phyloP scores from a whole-genome alignment of 2,329 filamentous ascomycete genomes.

The Xylaria sp. region DNA sequence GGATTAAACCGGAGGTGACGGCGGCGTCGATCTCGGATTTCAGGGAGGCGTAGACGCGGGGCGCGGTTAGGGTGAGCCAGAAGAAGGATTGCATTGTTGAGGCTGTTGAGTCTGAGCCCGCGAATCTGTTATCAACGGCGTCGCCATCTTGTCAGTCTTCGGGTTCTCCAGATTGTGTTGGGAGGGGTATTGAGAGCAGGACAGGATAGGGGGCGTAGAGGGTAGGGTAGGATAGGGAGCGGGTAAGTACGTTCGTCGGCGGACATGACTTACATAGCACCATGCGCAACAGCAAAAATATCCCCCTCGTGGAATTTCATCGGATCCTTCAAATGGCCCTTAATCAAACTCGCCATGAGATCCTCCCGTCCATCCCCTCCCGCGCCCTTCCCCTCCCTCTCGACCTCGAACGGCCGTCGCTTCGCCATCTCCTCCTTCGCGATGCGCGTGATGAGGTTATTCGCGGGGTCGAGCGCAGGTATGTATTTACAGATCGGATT shows the following conservation, averaged over 20 bases:
- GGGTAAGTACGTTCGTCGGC: background rate
- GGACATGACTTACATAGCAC: slow-evolving; percentile 60
- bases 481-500: slow-evolving; percentile 59
- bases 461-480: slow-evolving; percentile 57
- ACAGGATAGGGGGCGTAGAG: background rate
- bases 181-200: too few species aligned
- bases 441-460: slow-evolving; percentile 63
- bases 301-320: slow-evolving; percentile 61
- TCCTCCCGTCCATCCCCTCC: slow-evolving; percentile 60
- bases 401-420: slow-evolving; percentile 59
- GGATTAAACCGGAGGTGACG: slow-evolving; percentile 51
- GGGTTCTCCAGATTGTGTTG: too few species aligned
- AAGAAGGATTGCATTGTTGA: slow-evolving; percentile 69
- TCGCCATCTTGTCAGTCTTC: too few species aligned
- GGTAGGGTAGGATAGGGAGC: background rate
- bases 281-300: slow-evolving; percentile 67
- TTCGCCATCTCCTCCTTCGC: slow-evolving; percentile 61
- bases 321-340: slow-evolving; percentile 63
- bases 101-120: slow-evolving; percentile 70
- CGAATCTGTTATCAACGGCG: slow-evolving; percentile 57
- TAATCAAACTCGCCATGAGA: slow-evolving; percentile 62
- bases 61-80: slow-evolving; percentile 60
- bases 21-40: slow-evolving; percentile 58
- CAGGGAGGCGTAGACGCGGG: slow-evolving; percentile 55
- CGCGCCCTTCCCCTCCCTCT: slow-evolving; percentile 55